Evolutionary conservation across 176 grass and related monocot species (phyloP).

Genomic region (Ampelocalamus luodianensis): DNA sequence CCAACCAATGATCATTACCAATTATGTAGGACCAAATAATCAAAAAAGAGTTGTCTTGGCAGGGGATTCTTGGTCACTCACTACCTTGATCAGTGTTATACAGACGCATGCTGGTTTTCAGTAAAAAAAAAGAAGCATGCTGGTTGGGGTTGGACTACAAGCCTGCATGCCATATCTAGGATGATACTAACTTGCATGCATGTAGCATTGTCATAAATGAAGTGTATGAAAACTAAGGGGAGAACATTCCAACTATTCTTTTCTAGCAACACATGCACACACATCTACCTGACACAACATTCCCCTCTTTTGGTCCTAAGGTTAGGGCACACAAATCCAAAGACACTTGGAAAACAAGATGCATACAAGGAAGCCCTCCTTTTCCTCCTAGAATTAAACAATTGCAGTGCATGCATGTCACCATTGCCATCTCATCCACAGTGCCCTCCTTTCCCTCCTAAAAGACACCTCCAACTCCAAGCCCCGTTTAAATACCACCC

Average conservation of each 20-base stretch:
- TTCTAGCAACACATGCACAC: constrained; percentile 9
- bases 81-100: neutral
- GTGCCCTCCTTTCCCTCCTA: constrained; percentile 42
- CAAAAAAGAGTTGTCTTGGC: neutral
- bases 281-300: constrained; percentile 43
- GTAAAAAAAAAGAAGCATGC: neutral
- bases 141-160: neutral
- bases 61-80: neutral
- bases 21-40: constrained; percentile 31
- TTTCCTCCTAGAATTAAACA: constrained; percentile 57
- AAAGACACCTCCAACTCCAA: constrained; percentile 36
- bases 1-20: constrained; percentile 13
- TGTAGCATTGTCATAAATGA: constrained; percentile 44
- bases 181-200: constrained; percentile 2
- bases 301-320: constrained; percentile 48
- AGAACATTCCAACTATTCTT: constrained; percentile 54
- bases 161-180: neutral
- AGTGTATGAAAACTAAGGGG: constrained; percentile 39
- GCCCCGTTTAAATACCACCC: constrained; percentile 65
- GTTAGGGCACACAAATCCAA: constrained; percentile 64
- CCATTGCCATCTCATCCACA: constrained; percentile 57
- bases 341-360: constrained; percentile 41
- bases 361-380: constrained; percentile 38
- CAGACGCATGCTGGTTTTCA: neutral
- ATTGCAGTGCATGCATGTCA: constrained; percentile 49